Conservation (phyloP, 2,329 filamentous ascomycete genomes). For the Ophiocordyceps australis region DNA sequence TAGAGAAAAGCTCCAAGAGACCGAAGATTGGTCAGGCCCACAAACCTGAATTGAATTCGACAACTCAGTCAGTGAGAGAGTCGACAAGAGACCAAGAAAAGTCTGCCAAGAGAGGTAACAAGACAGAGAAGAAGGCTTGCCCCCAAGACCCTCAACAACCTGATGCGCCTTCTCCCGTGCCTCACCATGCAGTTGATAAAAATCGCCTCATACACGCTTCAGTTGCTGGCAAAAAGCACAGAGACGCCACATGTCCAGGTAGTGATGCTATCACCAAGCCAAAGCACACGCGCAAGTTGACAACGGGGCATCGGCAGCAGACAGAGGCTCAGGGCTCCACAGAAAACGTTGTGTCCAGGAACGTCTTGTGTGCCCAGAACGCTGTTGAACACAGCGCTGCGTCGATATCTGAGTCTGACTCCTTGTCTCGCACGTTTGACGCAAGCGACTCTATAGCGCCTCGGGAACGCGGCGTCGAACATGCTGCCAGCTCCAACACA, state of each 20-base stretch:
- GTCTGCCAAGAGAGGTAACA: slow-evolving; percentile 25
- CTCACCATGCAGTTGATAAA: no score
- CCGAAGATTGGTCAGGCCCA: slow-evolving; percentile 17
- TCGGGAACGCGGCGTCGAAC: slow-evolving; percentile 17
- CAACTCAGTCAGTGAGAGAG: slow-evolving; percentile 26
- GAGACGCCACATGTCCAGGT: no score
- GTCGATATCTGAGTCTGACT: slow-evolving; percentile 33
- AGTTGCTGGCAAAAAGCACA: no score
- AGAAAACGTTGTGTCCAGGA: no score
- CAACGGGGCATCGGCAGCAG: no score
- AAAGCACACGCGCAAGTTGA: no score
- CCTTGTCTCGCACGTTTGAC: slow-evolving; percentile 37
- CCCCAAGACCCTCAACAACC: no score
- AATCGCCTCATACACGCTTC: no score
- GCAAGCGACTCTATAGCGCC: slow-evolving; percentile 21
- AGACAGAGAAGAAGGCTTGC: slow-evolving; percentile 11
- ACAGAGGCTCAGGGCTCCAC: no score
- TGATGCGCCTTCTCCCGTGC: no score
- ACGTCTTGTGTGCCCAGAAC: slow-evolving; percentile 12
- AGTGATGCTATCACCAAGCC: no score
- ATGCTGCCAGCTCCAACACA: slow-evolving; percentile 40
- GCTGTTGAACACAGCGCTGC: slow-evolving; percentile 24
- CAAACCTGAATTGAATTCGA: slow-evolving; percentile 15
- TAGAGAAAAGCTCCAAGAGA: slow-evolving; percentile 32
- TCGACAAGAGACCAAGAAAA: slow-evolving; percentile 38